These are phyloP conservation scores for Eucalyptus pumila DNA, from an alignment of 345 rosid genomes.

Conservation along the genomic window DNA sequence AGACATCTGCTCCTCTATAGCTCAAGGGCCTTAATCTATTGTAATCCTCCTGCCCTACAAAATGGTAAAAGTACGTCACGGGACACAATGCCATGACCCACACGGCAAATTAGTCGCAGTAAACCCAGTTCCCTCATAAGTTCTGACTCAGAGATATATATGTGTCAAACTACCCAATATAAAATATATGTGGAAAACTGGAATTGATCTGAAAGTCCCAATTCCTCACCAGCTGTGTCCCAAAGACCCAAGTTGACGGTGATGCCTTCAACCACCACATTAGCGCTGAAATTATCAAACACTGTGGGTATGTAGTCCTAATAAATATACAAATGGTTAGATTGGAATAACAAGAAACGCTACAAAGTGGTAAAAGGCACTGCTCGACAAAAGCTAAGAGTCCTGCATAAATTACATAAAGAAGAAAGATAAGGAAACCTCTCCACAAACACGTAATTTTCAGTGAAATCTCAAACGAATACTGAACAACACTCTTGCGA, in stretches of 20 bases:
- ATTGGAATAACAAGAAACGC: background rate
- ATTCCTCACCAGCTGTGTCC: slow-evolving; percentile 84
- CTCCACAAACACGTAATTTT: background rate
- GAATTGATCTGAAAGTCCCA: background rate
- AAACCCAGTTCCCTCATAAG: background rate
- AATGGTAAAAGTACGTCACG: background rate
- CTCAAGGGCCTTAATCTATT: slow-evolving; percentile 96
- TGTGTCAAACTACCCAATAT: background rate
- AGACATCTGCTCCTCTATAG: slow-evolving; percentile 95
- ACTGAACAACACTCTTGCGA: background rate
- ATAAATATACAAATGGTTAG: background rate
- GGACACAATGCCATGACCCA: background rate
- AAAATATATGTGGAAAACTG: background rate
- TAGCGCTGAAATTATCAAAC: slow-evolving; percentile 97
- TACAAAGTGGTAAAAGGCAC: background rate
- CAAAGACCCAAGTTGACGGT: slow-evolving; percentile 94
- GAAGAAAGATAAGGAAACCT: background rate
- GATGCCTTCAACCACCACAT: slow-evolving; percentile 83
- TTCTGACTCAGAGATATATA: background rate
- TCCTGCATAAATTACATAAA: background rate
- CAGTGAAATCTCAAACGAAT: background rate
- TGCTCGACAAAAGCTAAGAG: background rate
- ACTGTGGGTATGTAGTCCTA: slow-evolving; percentile 98
- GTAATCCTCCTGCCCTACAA: slow-evolving; percentile 89
- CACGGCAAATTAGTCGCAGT: background rate